Conservation (phyloP, 208 protist genomes). For the Leishmania aethiopica region DNA sequence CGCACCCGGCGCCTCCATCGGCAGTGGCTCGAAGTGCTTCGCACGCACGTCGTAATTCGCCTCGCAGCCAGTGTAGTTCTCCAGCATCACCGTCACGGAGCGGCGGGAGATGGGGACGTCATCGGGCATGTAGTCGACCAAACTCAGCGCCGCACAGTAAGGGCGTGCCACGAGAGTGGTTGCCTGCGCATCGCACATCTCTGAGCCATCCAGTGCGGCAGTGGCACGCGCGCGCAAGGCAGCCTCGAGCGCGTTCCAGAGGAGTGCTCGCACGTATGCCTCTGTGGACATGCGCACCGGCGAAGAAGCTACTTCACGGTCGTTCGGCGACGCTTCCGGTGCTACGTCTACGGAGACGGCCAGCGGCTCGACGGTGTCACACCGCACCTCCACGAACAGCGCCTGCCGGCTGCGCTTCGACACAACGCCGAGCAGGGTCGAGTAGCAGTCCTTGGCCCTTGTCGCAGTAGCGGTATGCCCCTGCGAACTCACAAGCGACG, state of each 20-base stretch:
- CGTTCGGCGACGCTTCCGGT: slow-evolving; percentile 4
- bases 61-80: slow-evolving; percentile 71
- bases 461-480: not conserved
- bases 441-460: slow-evolving; percentile 35
- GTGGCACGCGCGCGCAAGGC: not conserved
- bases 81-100: slow-evolving; percentile 39
- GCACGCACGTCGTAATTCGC: slow-evolving; percentile 50
- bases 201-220: not conserved
- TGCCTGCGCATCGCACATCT: not conserved
- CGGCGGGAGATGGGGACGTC: slow-evolving; percentile 56
- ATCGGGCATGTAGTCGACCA: slow-evolving; percentile 54
- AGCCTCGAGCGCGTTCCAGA: slow-evolving; percentile 40
- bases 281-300: slow-evolving; percentile 10
- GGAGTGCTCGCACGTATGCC: slow-evolving; percentile 41
- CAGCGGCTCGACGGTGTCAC: slow-evolving; percentile 68
- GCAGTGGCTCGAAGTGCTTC: slow-evolving; percentile 36
- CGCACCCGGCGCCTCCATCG: slow-evolving; percentile 27
- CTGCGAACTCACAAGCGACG: not conserved
- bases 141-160: slow-evolving; percentile 46
- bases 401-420: slow-evolving; percentile 60
- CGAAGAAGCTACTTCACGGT: not conserved
- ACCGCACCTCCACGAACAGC: slow-evolving; percentile 67
- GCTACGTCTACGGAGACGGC: slow-evolving; percentile 63
- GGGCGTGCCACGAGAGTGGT: slow-evolving; percentile 15
- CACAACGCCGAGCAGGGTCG: slow-evolving; percentile 54